These are phyloP conservation scores for Myxozyma vanderwaltii DNA, from an alignment of 805 yeast species.

Conservation along the genomic window DNA sequence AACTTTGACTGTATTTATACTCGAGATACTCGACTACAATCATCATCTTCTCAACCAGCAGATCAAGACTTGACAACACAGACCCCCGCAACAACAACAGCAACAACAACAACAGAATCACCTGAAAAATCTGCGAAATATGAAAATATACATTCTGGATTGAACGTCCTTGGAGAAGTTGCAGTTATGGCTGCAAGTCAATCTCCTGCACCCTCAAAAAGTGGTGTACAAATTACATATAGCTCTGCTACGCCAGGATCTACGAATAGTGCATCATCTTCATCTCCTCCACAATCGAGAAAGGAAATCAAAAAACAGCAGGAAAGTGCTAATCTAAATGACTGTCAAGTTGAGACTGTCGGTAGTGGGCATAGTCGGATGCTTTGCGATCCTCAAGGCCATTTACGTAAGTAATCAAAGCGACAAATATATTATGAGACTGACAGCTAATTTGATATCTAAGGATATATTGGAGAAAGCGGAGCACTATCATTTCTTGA, in stretches of 20 bases:
- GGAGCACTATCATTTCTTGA: slow-evolving; percentile 48
- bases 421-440: not conserved
- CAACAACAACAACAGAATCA: not conserved
- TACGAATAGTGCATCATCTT: not conserved
- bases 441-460: not conserved
- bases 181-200: slow-evolving; percentile 4
- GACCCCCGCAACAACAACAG: not conserved
- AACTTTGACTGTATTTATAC: slow-evolving; percentile 38
- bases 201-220: not conserved
- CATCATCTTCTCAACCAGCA: not conserved
- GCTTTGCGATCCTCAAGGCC: slow-evolving; percentile 46
- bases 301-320: not conserved
- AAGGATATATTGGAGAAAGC: slow-evolving; percentile 48
- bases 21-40: slow-evolving; percentile 1
- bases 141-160: not conserved
- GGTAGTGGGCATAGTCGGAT: slow-evolving; percentile 38
- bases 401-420: slow-evolving; percentile 38
- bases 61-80: not conserved
- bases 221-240: not conserved
- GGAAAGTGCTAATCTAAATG: not conserved
- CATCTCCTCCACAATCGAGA: not conserved
- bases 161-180: slow-evolving; percentile 8
- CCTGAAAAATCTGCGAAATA: not conserved
- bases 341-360: slow-evolving; percentile 25
- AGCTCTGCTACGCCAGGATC: not conserved